phyloP scores from a whole-genome alignment of 2,329 filamentous ascomycete species.

The Neonectria neomacrospora region DNA sequence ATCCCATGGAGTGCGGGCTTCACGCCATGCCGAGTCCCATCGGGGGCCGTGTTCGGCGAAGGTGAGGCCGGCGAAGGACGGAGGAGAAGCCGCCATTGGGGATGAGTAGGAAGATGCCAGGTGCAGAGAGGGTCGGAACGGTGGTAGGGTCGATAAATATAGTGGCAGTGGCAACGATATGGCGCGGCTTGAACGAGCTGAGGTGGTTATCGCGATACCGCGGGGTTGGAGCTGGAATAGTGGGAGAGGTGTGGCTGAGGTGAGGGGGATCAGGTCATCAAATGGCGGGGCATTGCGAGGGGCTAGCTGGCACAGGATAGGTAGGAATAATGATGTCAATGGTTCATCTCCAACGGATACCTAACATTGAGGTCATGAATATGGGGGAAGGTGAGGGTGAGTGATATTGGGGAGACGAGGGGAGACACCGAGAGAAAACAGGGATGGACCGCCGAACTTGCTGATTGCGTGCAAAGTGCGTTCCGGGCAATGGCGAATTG shows the following conservation, averaged over 20 bases:
- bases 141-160: background rate
- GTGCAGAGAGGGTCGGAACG: background rate
- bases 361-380: background rate
- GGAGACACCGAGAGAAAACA: background rate
- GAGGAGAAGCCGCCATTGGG: constrained; percentile 39
- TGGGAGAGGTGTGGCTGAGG: background rate
- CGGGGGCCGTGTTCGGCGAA: constrained; percentile 49
- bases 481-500: background rate
- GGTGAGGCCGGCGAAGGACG: constrained; percentile 49
- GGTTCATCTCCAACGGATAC: background rate
- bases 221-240: constrained; percentile 1
- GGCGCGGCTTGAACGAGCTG: background rate
- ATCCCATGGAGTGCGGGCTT: constrained; percentile 65
- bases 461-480: background rate
- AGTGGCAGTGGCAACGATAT: background rate
- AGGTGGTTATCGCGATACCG: constrained; percentile 7
- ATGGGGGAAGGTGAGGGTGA: constrained; percentile 3
- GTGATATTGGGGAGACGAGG: background rate
- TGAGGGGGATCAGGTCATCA: constrained; percentile 16
- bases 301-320: background rate
- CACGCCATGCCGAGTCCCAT: constrained; percentile 63
- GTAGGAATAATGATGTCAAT: background rate
- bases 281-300: constrained; percentile 22
- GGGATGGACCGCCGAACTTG: background rate
- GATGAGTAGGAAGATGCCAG: constrained; percentile 6